Percentiles rank a stretch among this genome's conserved stretches.
Evolutionary conservation across 352 stramenopile species (phyloP).

Genomic region (Pythium dissimile): DNA sequence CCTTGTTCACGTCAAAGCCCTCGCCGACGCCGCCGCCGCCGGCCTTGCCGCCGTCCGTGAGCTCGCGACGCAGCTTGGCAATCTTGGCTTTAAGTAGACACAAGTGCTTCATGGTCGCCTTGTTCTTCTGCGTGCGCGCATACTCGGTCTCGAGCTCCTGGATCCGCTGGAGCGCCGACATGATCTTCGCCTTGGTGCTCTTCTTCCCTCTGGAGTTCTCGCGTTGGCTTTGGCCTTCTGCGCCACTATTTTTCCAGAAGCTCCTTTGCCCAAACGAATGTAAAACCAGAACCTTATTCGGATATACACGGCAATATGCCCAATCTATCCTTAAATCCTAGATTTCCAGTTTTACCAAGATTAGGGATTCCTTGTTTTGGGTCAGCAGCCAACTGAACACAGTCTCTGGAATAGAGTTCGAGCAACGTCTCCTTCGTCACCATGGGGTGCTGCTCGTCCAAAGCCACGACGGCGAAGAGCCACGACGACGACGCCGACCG

Average conservation of each 20-base stretch:
- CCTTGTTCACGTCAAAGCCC: slow-evolving; percentile 92
- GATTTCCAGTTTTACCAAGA: too few relatives aligned
- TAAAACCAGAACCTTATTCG: not conserved
- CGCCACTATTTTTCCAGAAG: slow-evolving; percentile 17
- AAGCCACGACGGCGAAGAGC: slow-evolving; percentile 36
- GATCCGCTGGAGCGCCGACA: slow-evolving; percentile 71
- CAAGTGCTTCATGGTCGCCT: slow-evolving; percentile 99
- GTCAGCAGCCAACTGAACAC: slow-evolving; percentile 8
- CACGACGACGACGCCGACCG: slow-evolving; percentile 13
- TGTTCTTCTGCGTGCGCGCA: slow-evolving; percentile 99
- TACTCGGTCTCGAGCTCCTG: slow-evolving; percentile 91
- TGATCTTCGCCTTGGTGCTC: not conserved
- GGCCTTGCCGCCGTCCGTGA: slow-evolving; percentile 82
- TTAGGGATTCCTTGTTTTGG: slow-evolving; percentile 9
- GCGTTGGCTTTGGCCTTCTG: not conserved
- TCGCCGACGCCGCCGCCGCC: slow-evolving; percentile 59
- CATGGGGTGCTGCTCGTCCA: slow-evolving; percentile 78
- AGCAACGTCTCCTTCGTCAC: not conserved
- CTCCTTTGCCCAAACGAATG: not conserved
- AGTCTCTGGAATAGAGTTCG: not conserved
- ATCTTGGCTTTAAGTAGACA: slow-evolving; percentile 98
- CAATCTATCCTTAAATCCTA: too few relatives aligned
- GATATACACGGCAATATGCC: too few relatives aligned
- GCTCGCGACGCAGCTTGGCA: slow-evolving; percentile 93
- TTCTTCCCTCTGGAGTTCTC: not conserved